Conservation (phyloP, 371 early-diverging fungal species). For the Mortierella polycephala region DNA sequence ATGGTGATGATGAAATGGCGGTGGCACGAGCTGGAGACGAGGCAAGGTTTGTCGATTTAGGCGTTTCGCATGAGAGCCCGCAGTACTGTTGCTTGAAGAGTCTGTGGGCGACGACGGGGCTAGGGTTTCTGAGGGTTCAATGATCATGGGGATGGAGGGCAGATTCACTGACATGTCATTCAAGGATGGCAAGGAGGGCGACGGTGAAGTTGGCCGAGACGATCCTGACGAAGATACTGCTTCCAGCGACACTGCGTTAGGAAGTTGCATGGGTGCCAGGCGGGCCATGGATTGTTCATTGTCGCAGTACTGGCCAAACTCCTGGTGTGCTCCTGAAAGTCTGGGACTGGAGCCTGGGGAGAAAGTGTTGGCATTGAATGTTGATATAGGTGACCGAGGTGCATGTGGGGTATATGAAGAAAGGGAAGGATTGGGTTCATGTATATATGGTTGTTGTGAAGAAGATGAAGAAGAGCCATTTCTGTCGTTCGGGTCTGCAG, state of each 20-base stretch:
- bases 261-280: constrained; percentile 7
- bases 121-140: constrained; percentile 28
- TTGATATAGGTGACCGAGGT: constrained; percentile 22
- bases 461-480: not conserved
- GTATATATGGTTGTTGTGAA: constrained; percentile 1
- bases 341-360: constrained; percentile 18
- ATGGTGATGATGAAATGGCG: constrained; percentile 31
- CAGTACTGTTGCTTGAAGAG: constrained; percentile 1
- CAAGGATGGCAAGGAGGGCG: constrained; percentile 14
- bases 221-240: not conserved
- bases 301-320: not conserved
- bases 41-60: constrained; percentile 35
- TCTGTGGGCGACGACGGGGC: constrained; percentile 9
- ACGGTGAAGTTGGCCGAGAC: constrained; percentile 14
- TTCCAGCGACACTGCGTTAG: not conserved
- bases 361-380: constrained; percentile 1
- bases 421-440: constrained; percentile 16
- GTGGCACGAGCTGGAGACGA: constrained; percentile 27
- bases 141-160: constrained; percentile 37
- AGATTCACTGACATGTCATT: constrained; percentile 13
- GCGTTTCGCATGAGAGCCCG: constrained; percentile 31
- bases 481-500: constrained; percentile 4
- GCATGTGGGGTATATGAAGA: constrained; percentile 16
- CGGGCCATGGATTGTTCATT: not conserved
- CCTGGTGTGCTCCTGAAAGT: not conserved